Percentiles rank a stretch among this genome's conserved stretches.
Evolutionary conservation across 495 filamentous ascomycete species (phyloP).

Genomic region (Hypomontagnella monticulosa): DNA sequence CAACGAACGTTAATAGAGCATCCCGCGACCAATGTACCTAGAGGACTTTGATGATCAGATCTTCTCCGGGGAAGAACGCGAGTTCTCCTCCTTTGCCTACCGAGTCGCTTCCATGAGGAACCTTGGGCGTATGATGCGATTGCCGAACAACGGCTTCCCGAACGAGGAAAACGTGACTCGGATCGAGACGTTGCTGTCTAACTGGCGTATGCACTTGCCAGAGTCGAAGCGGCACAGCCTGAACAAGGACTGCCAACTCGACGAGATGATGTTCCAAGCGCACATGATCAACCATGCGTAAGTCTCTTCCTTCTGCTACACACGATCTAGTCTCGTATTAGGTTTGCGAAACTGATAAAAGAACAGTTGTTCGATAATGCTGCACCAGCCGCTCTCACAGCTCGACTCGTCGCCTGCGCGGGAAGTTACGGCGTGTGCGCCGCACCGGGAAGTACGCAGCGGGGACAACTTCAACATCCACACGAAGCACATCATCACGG

Average conservation of each 20-base stretch:
- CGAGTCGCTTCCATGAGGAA: slow-evolving; percentile 79
- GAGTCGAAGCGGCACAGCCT: slow-evolving; percentile 76
- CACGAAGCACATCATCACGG: slow-evolving; percentile 80
- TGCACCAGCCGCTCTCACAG: slow-evolving; percentile 75
- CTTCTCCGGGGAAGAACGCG: slow-evolving; percentile 67
- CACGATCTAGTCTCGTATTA: too few relatives aligned
- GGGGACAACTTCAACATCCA: slow-evolving; percentile 72
- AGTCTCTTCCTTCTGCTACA: slow-evolving; percentile 33
- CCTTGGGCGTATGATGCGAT: slow-evolving; percentile 75
- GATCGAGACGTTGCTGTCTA: slow-evolving; percentile 79
- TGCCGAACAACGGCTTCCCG: slow-evolving; percentile 56
- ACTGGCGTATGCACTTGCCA: slow-evolving; percentile 85
- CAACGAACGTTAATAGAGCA: slow-evolving; percentile 54
- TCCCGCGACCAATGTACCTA: slow-evolving; percentile 68
- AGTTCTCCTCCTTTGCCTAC: slow-evolving; percentile 83
- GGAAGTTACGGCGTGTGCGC: slow-evolving; percentile 67
- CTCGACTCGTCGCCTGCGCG: slow-evolving; percentile 64
- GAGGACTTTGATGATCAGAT: slow-evolving; percentile 77
- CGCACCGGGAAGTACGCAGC: slow-evolving; percentile 61
- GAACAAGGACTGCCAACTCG: slow-evolving; percentile 71
- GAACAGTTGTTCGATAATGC: slow-evolving; percentile 66
- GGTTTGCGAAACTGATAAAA: background rate
- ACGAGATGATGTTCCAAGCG: slow-evolving; percentile 93
- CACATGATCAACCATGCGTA: slow-evolving; percentile 81
- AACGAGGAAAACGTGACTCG: slow-evolving; percentile 59